Evolutionary conservation across 768 basidiomycete genomes (phyloP).

Genomic region (Rhizopogon salebrosus): DNA sequence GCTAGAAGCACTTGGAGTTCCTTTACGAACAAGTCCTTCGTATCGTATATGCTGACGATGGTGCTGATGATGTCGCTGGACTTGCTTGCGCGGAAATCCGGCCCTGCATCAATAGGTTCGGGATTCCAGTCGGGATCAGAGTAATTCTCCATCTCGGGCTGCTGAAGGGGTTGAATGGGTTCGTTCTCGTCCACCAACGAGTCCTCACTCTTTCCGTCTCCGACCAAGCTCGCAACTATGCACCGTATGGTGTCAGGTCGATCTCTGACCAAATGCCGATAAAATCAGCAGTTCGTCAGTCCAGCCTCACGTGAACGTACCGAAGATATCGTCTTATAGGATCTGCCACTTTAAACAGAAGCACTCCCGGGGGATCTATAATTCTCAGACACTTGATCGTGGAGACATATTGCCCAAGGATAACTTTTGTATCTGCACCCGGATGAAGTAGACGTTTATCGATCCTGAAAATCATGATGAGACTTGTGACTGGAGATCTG

Average conservation of each 20-base stretch:
- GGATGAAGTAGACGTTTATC: constrained; percentile 88
- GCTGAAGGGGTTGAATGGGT: constrained; percentile 69
- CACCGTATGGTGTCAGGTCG: constrained; percentile 91
- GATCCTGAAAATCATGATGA: constrained; percentile 46
- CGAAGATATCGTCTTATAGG: constrained; percentile 87
- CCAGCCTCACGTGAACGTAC: constrained; percentile 31
- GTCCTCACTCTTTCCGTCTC: constrained; percentile 77
- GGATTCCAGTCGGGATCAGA: constrained; percentile 92
- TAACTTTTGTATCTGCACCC: constrained; percentile 90
- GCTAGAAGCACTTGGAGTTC: constrained; percentile 92
- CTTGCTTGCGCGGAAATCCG: constrained; percentile 88
- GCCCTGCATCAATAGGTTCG: constrained; percentile 94
- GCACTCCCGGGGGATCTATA: constrained; percentile 87
- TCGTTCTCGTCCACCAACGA: constrained; percentile 83
- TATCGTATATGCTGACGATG: constrained; percentile 95
- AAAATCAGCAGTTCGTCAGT: background rate
- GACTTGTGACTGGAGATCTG: background rate
- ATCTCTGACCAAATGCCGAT: constrained; percentile 41
- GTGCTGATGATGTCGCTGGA: constrained; percentile 94
- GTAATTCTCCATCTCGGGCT: constrained; percentile 79
- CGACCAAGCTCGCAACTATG: constrained; percentile 88
- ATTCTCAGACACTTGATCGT: constrained; percentile 89
- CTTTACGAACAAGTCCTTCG: constrained; percentile 93
- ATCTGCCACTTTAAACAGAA: constrained; percentile 90
- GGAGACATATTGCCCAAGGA: constrained; percentile 84